Base-by-base conservation (phyloP, 2,329 filamentous ascomycete species). In the Cytospora mali region DNA sequence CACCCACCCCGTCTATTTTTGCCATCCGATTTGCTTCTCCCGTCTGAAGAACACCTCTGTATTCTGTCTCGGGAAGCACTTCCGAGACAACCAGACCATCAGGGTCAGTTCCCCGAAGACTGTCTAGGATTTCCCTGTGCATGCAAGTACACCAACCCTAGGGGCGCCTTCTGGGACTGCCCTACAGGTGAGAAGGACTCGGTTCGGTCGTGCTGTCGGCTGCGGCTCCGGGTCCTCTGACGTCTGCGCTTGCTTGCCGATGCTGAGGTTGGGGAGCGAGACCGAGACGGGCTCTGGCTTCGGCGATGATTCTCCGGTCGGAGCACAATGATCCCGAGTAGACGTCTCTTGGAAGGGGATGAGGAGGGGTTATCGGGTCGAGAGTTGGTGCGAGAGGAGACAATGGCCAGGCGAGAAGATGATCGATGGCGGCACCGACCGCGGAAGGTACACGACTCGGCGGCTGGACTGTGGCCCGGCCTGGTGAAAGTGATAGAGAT, bases 391-490 rank as follows among this genome's bases (percentile, higher is more conserved):
- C 66, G 35, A 39, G 35, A 66, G 13, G 74, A 72, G 28, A 70
- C 60, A 28, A 71, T 63, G 53, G 66, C 64, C 35, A 74, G 35
- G 49, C 73, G 66, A 23, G 75, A 75, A 9, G 71, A 71, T 18
- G 77, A 79, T 35, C 77, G 76, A 62, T 75, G 68, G 21, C 77
- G 72, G 59, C 73, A 73, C n/a, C 77, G 76, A 21, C 77, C 77
- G 39, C 77, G 74, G 55, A 77, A 74, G 2, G 75, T 77, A 57
- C 74, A 72, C 50, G 76, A 77, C 51, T 76, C 75, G 39, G 71
- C 69, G 6, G 76, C 75, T 5, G 72, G 69, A n/a, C 71, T 62
- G 48, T 73, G 69, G 14, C 69, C 57, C 55, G 70, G 54, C 55
- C 68, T 64, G 60, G 69, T 59, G 11, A 67, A 64, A 23, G 71